These are phyloP conservation scores for Mucor sp. DNA, from an alignment of 371 early-diverging fungal genomes.

Conservation along the genomic window DNA sequence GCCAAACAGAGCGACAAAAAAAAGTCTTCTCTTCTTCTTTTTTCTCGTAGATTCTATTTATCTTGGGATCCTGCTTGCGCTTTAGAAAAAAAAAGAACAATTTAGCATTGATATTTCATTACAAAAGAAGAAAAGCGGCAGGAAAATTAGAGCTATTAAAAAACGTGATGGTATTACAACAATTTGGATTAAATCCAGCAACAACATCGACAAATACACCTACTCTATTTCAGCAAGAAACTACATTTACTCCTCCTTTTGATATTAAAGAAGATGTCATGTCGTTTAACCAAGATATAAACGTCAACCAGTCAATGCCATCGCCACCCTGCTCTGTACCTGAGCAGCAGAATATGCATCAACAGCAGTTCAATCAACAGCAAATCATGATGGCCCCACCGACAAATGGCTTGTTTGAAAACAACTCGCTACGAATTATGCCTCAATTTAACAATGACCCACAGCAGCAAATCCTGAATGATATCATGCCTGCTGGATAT, in stretches of 20 bases:
- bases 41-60: neutral
- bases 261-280: slow-evolving; percentile 1
- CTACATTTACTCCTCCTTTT: slow-evolving; percentile 3
- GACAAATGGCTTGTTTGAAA: slow-evolving; percentile 1
- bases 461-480: neutral
- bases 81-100: neutral
- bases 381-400: slow-evolving; percentile 1
- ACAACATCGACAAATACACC: neutral
- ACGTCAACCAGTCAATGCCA: slow-evolving; percentile 2
- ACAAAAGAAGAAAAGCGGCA: neutral
- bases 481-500: neutral
- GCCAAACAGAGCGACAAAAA: neutral
- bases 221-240: neutral
- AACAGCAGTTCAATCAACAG: slow-evolving; percentile 3
- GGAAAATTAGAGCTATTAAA: neutral
- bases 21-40: neutral
- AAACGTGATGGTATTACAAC: slow-evolving; percentile 4
- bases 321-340: slow-evolving; percentile 18
- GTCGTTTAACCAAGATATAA: neutral
- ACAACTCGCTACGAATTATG: neutral
- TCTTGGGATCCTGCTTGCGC: neutral
- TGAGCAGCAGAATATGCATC: slow-evolving; percentile 1
- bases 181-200: slow-evolving; percentile 4
- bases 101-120: no score
- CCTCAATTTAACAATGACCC: neutral